phyloP scores from a whole-genome alignment of 23 red algal genomes.

The Pyropia haitanensis region DNA sequence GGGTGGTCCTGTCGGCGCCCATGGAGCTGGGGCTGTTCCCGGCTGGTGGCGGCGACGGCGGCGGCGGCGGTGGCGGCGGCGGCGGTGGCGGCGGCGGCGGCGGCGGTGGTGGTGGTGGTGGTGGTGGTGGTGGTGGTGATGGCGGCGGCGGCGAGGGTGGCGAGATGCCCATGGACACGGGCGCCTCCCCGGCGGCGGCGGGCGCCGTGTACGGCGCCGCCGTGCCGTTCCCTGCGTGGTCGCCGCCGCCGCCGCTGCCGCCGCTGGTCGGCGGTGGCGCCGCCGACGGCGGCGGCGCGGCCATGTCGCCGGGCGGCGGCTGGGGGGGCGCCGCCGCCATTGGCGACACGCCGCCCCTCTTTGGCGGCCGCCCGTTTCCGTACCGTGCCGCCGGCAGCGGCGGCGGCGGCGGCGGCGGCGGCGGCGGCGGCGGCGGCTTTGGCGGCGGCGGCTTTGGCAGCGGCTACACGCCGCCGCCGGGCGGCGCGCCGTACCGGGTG shows the following conservation, averaged over 20 bases:
- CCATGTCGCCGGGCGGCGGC: background rate
- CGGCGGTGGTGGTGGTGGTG: background rate
- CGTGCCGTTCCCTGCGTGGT: background rate
- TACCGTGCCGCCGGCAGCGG: background rate
- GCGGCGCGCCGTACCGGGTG: too few relatives aligned
- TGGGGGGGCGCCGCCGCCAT: background rate
- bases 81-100: background rate
- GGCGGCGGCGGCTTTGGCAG: background rate
- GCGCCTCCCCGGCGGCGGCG: background rate
- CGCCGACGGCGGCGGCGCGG: background rate
- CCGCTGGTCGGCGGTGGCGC: background rate
- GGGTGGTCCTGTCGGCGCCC: background rate
- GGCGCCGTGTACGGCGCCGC: background rate
- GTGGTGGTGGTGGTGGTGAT: constrained; percentile 1
- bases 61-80: background rate
- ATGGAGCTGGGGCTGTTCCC: background rate
- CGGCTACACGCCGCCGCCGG: background rate
- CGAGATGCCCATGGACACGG: background rate
- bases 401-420: too few relatives aligned
- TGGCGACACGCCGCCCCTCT: background rate
- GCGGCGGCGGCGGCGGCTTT: background rate
- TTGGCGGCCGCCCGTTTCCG: background rate
- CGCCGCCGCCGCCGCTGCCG: background rate
- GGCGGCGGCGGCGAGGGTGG: background rate
- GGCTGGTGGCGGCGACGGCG: background rate